A percentile compares a stretch with the other conserved stretches of the same genome.
phyloP scores from a whole-genome alignment of 1,284 basidiomycete species.

The Takashimella koratensis region DNA sequence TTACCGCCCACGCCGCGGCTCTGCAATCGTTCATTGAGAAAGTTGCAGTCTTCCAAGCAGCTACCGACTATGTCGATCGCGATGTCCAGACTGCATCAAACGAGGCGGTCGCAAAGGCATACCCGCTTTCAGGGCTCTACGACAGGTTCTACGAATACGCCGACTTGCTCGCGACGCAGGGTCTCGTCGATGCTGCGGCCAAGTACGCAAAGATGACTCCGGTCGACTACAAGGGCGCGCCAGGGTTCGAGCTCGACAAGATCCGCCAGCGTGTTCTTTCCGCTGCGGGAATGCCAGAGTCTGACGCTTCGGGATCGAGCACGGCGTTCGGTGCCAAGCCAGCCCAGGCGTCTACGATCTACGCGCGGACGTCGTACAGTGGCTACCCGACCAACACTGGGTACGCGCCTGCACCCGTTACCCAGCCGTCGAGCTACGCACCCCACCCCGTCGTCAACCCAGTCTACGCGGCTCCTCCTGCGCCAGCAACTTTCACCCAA shows the following conservation, averaged over 20 bases:
- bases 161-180: constrained; percentile 84
- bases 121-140: constrained; percentile 81
- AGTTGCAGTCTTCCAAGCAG: constrained; percentile 87
- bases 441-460: not conserved
- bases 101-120: constrained; percentile 61
- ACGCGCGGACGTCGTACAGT: constrained; percentile 2
- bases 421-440: constrained; percentile 5
- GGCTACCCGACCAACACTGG: constrained; percentile 6
- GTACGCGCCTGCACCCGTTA: constrained; percentile 7
- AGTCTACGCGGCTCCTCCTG: not conserved
- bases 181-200: constrained; percentile 77
- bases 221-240: constrained; percentile 65
- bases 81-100: constrained; percentile 57
- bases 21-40: constrained; percentile 96
- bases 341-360: constrained; percentile 10
- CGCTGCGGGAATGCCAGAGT: constrained; percentile 27
- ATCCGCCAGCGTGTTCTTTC: constrained; percentile 55
- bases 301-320: constrained; percentile 7
- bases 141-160: constrained; percentile 96
- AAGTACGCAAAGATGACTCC: constrained; percentile 79
- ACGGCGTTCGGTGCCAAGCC: constrained; percentile 15
- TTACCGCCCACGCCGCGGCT: constrained; percentile 82
- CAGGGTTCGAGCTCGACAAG: constrained; percentile 57
- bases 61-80: constrained; percentile 79
- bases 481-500: not conserved